A percentile compares a stretch with the other conserved stretches of the same genome.
These are phyloP conservation scores for Exophiala alcalophila DNA, from an alignment of 2,329 filamentous ascomycete species.

Conservation along the genomic window DNA sequence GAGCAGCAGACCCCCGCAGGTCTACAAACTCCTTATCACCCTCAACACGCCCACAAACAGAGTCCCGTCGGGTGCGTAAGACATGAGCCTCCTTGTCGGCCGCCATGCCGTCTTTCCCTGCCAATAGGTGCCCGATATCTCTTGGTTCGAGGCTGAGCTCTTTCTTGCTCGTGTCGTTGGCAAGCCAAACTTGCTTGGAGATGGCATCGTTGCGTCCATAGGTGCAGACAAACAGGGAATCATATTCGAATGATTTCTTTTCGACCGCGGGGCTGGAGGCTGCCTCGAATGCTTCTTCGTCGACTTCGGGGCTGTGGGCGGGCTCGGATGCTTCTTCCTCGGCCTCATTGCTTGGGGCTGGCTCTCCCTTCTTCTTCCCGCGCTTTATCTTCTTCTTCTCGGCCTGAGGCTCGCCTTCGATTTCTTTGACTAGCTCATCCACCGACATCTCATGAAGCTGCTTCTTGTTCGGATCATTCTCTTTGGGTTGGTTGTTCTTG, in stretches of 20 bases:
- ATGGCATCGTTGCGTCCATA: slow-evolving; percentile 13
- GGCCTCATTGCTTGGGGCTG: neutral
- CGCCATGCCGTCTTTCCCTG: slow-evolving; percentile 19
- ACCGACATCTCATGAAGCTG: too few relatives aligned
- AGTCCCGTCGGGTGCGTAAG: slow-evolving; percentile 17
- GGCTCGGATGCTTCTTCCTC: neutral
- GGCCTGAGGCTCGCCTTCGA: neutral
- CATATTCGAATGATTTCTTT: neutral
- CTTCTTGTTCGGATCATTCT: slow-evolving; percentile 7
- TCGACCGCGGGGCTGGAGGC: slow-evolving; percentile 3
- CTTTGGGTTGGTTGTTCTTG: neutral
- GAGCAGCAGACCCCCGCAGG: neutral
- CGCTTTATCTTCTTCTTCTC: neutral
- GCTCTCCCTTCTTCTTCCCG: neutral
- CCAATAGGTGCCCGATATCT: slow-evolving; percentile 21
- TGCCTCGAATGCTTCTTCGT: too few relatives aligned
- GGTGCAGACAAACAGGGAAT: slow-evolving; percentile 1
- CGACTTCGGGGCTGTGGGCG: too few relatives aligned
- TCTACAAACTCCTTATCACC: slow-evolving; percentile 17
- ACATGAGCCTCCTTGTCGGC: slow-evolving; percentile 11
- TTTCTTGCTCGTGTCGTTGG: slow-evolving; percentile 1
- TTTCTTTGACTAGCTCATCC: too few relatives aligned
- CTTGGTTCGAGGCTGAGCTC: slow-evolving; percentile 5
- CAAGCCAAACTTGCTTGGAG: slow-evolving; percentile 20
- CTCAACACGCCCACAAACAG: slow-evolving; percentile 16